These are phyloP conservation scores for Clonostachys sp. DNA, from an alignment of 2,329 filamentous ascomycete species.

Conservation along the genomic window DNA sequence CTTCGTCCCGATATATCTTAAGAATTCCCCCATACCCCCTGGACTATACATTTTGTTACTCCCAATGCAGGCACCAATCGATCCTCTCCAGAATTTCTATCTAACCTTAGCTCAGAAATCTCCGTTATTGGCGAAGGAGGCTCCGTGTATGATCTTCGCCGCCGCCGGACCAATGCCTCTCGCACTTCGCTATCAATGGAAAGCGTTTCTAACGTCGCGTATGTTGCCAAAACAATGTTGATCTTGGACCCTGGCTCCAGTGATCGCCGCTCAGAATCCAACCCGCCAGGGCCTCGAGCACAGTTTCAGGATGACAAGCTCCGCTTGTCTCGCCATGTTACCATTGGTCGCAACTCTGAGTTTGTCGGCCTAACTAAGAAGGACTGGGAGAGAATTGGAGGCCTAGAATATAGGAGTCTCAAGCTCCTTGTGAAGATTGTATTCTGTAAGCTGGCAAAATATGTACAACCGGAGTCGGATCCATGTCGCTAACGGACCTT, in stretches of 20 bases:
- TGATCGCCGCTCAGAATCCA: too few species aligned
- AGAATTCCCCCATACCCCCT: constrained; percentile 86
- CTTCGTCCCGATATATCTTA: constrained; percentile 73
- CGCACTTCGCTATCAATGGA: neutral
- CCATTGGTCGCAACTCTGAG: constrained; percentile 86
- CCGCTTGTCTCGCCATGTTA: constrained; percentile 92
- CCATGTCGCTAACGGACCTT: neutral
- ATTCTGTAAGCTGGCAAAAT: constrained; percentile 17
- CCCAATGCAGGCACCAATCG: too few species aligned
- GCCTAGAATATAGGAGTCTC: constrained; percentile 90
- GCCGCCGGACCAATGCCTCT: neutral
- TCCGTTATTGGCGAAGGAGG: too few species aligned
- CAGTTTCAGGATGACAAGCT: constrained; percentile 56
- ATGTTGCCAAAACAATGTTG: neutral
- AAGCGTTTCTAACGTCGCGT: neutral
- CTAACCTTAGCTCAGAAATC: too few species aligned
- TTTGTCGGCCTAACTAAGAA: constrained; percentile 86
- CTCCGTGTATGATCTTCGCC: neutral
- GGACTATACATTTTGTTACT: constrained; percentile 48
- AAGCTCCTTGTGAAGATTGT: constrained; percentile 68
- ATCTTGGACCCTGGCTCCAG: neutral
- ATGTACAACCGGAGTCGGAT: too few species aligned
- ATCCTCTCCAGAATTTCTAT: too few species aligned
- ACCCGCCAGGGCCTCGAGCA: constrained; percentile 30
- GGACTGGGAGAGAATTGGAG: constrained; percentile 89